Percentiles rank a stretch among this genome's conserved stretches.
These are phyloP conservation scores for Calocybe gangraenosa DNA, from an alignment of 768 basidiomycete species.

Conservation along the genomic window DNA sequence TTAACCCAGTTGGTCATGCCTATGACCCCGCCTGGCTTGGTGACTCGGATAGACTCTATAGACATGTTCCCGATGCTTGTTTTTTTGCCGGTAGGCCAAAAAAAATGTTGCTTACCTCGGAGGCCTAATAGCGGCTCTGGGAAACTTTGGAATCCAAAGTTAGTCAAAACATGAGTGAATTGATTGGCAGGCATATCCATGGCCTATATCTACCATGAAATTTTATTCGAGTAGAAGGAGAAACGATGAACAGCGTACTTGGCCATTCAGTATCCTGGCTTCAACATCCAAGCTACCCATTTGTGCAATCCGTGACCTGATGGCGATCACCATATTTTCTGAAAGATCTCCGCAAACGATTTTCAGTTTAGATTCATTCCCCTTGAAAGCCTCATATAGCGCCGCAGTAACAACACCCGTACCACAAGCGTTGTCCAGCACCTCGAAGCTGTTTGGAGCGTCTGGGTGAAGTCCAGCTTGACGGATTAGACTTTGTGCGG, in stretches of 20 bases:
- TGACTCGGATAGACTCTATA: conserved; percentile 1
- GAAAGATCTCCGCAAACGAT: conserved; percentile 1
- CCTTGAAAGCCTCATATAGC: background rate
- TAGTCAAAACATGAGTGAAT: background rate
- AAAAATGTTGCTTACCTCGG: background rate
- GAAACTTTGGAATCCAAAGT: conserved; percentile 2
- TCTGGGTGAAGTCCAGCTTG: background rate
- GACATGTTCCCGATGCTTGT: no score
- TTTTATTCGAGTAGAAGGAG: background rate
- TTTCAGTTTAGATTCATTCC: background rate
- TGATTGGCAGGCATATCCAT: background rate
- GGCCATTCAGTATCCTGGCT: background rate
- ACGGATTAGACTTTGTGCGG: background rate
- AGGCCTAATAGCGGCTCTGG: background rate
- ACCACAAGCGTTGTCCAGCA: conserved; percentile 1
- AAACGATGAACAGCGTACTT: background rate
- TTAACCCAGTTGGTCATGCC: conserved; percentile 2
- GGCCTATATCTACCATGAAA: background rate
- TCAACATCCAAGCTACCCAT: background rate
- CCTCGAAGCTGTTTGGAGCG: background rate
- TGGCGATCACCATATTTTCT: background rate
- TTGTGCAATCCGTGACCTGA: background rate
- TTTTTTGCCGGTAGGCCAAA: background rate
- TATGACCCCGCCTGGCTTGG: background rate
- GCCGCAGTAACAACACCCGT: background rate